These are phyloP conservation scores for Akanthomyces muscarius DNA, from an alignment of 2,329 filamentous ascomycete genomes.

Conservation along the genomic window DNA sequence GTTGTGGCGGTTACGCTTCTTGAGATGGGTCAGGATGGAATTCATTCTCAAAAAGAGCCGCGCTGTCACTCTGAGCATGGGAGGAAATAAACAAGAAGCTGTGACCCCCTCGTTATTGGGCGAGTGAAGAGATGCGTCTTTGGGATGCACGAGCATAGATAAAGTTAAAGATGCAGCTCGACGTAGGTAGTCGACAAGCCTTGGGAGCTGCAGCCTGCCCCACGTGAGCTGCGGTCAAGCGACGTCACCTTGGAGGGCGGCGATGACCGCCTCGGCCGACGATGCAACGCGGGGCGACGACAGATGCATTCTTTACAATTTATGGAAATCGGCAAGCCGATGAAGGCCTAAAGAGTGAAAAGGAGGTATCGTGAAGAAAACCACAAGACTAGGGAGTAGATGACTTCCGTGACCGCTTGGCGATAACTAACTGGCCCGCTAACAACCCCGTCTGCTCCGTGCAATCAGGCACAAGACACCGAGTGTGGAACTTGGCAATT, in stretches of 20 bases:
- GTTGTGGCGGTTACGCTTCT: constrained; percentile 43
- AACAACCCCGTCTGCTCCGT: too few species aligned
- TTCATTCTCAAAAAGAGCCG: constrained; percentile 10
- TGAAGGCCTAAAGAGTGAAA: neutral
- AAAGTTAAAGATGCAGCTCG: neutral
- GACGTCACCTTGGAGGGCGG: neutral
- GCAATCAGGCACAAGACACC: neutral
- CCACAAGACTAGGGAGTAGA: neutral
- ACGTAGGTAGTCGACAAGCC: neutral
- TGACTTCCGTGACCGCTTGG: neutral
- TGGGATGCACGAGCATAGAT: neutral
- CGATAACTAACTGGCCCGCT: neutral
- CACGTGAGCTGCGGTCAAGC: neutral
- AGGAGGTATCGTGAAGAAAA: neutral
- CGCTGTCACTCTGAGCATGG: constrained; percentile 8
- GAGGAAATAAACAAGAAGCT: neutral
- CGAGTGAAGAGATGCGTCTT: neutral
- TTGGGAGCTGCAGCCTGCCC: neutral
- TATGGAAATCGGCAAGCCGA: neutral
- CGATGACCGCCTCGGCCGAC: neutral
- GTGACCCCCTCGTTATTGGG: neutral
- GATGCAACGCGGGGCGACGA: neutral
- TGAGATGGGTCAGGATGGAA: constrained; percentile 23
- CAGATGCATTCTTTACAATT: neutral
- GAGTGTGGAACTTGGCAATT: neutral